Conservation (phyloP, 148 eudicot genomes). For the Suaeda aralocaspica region DNA sequence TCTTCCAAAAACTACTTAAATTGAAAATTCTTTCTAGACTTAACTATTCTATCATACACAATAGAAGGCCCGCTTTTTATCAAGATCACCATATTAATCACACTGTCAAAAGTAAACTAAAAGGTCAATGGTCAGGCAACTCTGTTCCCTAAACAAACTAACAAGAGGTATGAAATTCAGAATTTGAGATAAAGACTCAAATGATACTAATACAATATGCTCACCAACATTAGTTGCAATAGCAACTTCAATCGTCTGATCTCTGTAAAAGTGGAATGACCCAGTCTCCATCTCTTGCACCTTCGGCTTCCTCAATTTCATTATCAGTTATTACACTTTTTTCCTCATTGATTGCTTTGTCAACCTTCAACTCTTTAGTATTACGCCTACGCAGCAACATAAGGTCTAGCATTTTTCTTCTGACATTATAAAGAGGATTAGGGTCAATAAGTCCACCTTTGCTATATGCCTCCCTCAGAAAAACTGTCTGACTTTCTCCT, state of each 20-base stretch:
- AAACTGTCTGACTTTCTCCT: constrained; percentile 50
- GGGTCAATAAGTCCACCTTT: constrained; percentile 46
- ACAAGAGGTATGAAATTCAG: no score
- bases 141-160: no score
- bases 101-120: no score
- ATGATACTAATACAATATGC: no score
- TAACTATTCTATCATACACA: no score
- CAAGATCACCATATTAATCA: no score
- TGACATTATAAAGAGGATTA: constrained; percentile 38
- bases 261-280: constrained; percentile 25
- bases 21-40: no score
- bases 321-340: not conserved
- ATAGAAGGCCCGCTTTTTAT: no score
- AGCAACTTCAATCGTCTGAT: constrained; percentile 17
- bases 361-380: constrained; percentile 41
- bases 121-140: no score
- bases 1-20: no score
- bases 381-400: constrained; percentile 45
- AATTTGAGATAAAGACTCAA: no score
- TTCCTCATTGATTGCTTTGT: constrained; percentile 24
- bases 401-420: constrained; percentile 74
- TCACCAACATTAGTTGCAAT: constrained; percentile 3
- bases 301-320: constrained; percentile 13
- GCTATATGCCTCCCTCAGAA: constrained; percentile 62
- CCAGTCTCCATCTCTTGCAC: constrained; percentile 30